Evolutionary conservation across 306 rosid species (phyloP).

Genomic region (Lathyrus sativus): DNA sequence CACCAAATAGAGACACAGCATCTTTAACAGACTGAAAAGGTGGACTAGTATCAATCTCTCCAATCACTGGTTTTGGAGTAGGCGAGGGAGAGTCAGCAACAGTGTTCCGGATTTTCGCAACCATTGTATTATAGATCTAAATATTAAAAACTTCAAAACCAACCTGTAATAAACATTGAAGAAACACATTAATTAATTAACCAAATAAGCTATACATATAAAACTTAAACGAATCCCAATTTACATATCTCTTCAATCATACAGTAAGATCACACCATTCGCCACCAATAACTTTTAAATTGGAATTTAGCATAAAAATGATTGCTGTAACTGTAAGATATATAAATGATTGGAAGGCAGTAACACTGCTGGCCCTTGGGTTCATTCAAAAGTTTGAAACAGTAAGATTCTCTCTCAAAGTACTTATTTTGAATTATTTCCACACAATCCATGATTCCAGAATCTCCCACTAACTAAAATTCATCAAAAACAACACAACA

Average conservation of each 20-base stretch:
- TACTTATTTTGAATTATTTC: constrained; percentile 7
- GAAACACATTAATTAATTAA: not conserved
- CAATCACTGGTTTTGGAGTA: constrained; percentile 74
- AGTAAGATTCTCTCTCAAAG: constrained; percentile 25
- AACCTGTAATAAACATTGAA: constrained; percentile 38
- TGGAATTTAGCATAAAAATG: constrained; percentile 13
- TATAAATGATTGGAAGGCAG: constrained; percentile 10
- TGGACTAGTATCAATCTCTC: constrained; percentile 97
- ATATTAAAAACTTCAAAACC: constrained; percentile 10
- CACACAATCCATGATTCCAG: constrained; percentile 25
- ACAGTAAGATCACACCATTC: not conserved
- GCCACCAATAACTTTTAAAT: constrained; percentile 13
- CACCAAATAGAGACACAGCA: constrained; percentile 90
- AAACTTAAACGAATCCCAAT: not conserved
- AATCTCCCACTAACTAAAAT: constrained; percentile 1
- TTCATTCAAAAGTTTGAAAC: constrained; percentile 26
- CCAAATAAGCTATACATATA: constrained; percentile 11
- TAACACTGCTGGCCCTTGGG: constrained; percentile 10
- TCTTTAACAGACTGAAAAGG: constrained; percentile 99
- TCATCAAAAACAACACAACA: constrained; percentile 2
- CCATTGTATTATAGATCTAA: constrained; percentile 56
- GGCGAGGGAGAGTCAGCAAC: constrained; percentile 64
- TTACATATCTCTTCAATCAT: constrained; percentile 8
- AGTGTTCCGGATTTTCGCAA: constrained; percentile 58
- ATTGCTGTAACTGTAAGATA: constrained; percentile 25